Evolutionary conservation across 345 rosid genomes (phyloP).

Genomic region (Ceriops tagal): DNA sequence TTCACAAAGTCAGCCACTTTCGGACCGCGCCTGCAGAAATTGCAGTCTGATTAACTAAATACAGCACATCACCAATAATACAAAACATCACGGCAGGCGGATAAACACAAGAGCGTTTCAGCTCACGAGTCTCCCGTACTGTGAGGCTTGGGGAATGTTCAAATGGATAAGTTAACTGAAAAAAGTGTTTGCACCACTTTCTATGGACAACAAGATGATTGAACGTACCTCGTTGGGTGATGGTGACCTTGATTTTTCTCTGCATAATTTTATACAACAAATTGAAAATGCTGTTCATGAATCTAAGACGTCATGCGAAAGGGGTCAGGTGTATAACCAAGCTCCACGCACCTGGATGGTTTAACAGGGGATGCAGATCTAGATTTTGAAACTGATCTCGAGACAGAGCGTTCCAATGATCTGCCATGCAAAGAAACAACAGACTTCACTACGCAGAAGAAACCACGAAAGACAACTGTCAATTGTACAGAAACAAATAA

Average conservation of each 20-base stretch:
- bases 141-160: too few species aligned
- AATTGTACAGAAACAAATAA: neutral
- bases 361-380: constrained; percentile 67
- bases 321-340: neutral
- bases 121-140: too few species aligned
- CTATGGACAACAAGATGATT: too few species aligned
- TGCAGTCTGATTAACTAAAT: too few species aligned
- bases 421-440: constrained; percentile 32
- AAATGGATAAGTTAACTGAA: too few species aligned
- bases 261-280: constrained; percentile 5
- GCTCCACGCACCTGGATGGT: constrained; percentile 43
- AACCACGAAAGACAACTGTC: neutral
- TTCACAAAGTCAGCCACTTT: constrained; percentile 5
- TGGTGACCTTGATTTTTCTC: constrained; percentile 45
- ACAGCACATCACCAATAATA: too few species aligned
- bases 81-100: too few species aligned
- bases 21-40: neutral
- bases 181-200: too few species aligned
- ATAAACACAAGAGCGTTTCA: too few species aligned
- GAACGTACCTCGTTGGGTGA: constrained; percentile 43
- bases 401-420: constrained; percentile 49
- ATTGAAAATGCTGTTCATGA: neutral
- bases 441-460: neutral
- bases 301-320: neutral
- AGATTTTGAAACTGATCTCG: constrained; percentile 66